Percentiles rank a stretch among this genome's conserved stretches.
These are phyloP conservation scores for Rhynchosporium graminicola DNA, from an alignment of 2,329 filamentous ascomycete genomes.

Conservation along the genomic window DNA sequence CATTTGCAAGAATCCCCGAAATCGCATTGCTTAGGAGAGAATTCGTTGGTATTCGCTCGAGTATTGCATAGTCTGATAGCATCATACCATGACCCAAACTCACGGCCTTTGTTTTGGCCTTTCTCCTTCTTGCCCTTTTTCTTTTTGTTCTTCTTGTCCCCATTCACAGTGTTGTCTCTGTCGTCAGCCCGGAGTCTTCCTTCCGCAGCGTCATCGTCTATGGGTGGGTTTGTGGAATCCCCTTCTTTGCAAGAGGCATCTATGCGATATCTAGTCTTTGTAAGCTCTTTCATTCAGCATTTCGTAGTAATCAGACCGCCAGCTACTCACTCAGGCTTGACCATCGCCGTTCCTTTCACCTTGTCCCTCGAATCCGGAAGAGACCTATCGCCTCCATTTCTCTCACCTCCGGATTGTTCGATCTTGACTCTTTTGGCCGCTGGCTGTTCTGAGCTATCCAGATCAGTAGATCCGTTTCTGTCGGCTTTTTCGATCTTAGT, in stretches of 20 bases:
- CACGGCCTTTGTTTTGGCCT: constrained; percentile 81
- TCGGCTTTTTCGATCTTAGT: constrained; percentile 39
- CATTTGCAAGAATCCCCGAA: constrained; percentile 81
- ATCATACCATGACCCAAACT: constrained; percentile 79
- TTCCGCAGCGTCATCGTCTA: constrained; percentile 58
- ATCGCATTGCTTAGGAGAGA: constrained; percentile 74
- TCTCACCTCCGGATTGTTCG: constrained; percentile 44
- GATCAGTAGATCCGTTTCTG: constrained; percentile 35
- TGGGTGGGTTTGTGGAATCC: constrained; percentile 34
- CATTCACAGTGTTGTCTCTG: constrained; percentile 35
- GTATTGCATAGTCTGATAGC: constrained; percentile 76
- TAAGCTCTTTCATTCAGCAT: constrained; percentile 1
- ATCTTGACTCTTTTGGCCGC: constrained; percentile 62
- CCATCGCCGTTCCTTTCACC: constrained; percentile 38
- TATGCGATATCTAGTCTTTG: constrained; percentile 36
- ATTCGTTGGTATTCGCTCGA: constrained; percentile 71
- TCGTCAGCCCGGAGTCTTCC: constrained; percentile 45
- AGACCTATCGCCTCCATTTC: constrained; percentile 7
- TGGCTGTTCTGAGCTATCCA: constrained; percentile 42
- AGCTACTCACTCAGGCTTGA: constrained; percentile 39
- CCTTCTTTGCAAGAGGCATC: constrained; percentile 25
- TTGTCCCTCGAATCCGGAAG: constrained; percentile 32
- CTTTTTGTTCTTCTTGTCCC: constrained; percentile 44
- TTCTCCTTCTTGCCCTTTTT: constrained; percentile 61
- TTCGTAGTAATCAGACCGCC: background rate